Base-by-base conservation (phyloP, 352 stramenopile species). In the Albugo laibachii region DNA sequence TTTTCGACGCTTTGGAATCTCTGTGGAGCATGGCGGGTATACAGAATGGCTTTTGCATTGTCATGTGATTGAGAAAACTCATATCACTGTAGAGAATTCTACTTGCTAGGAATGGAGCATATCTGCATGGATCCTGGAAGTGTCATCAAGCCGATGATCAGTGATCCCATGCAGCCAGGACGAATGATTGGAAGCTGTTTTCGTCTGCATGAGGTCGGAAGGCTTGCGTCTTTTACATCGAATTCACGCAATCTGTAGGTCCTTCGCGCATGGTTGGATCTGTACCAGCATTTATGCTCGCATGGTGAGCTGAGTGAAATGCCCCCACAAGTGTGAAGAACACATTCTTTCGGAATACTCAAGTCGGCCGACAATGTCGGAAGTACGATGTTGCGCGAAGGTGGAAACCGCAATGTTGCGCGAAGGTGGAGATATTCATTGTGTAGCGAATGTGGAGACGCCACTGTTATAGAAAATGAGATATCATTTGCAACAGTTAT, bases 121-220 rank as follows among this genome's bases (percentile, higher is more conserved):
- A 44, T 63, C 8, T 35, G 43, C 1, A 21, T 62, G 13, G 56
- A 66, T 18, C 53, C 63, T 20, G 63, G 61, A 14, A 49, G 62
- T 0, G 58, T 66, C 36, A 61, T 83, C 12, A 63, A 65, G 5
- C 70, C 74, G 6, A 82, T 69, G 53, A 81, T 91, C 39, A 51
- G 66, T 13, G 78, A 91, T 56, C 78, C 78, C 11, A 80, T 91
- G 46, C 72, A 73, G 35, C 53, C 57, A 21, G 65, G 60, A 20
- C 62, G 69, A 48, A 80, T 57, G 52, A 81, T 91, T 43, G 78
- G 74, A 48, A 86, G 83, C 52, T 74, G 70, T 38, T 91, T 87
- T 48, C 72, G 75, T 18, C 85, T 91, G 65, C 66, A 73, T 39
- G 70, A 91, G 61, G 75, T 81, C 8, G 24, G 8, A 10, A 31